phyloP scores from a whole-genome alignment of 345 rosid species.

The Passiflora organensis region DNA sequence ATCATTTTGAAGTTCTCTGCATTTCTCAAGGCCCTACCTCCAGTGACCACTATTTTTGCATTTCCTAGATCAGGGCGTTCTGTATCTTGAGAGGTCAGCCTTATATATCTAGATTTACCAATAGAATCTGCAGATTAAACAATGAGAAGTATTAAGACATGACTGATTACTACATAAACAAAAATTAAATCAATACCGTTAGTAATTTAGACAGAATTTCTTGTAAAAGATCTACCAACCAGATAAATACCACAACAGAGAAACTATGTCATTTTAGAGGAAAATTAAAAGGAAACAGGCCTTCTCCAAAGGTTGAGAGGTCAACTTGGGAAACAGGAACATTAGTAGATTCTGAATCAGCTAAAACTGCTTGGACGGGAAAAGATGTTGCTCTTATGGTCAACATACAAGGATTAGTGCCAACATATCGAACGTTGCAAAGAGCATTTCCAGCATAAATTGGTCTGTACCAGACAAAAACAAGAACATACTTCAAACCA shows the following conservation, averaged over 20 bases:
- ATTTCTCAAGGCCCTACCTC: slow-evolving; percentile 87
- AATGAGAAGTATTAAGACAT: neutral
- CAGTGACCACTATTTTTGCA: slow-evolving; percentile 82
- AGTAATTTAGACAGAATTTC: neutral
- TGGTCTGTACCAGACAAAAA: slow-evolving; percentile 58
- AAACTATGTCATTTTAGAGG: neutral
- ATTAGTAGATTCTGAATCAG: slow-evolving; percentile 40
- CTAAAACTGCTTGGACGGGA: slow-evolving; percentile 32
- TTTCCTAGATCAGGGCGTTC: slow-evolving; percentile 97
- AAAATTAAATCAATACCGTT: neutral
- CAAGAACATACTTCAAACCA: slow-evolving; percentile 8
- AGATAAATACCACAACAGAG: slow-evolving; percentile 2
- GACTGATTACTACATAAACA: neutral
- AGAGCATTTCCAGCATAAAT: slow-evolving; percentile 99
- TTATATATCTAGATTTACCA: slow-evolving; percentile 64
- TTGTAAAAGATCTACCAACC: neutral
- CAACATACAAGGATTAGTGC: slow-evolving; percentile 73
- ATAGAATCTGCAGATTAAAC: slow-evolving; percentile 42
- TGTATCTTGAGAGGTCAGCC: slow-evolving; percentile 62
- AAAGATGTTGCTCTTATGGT: slow-evolving; percentile 80
- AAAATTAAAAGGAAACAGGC: slow-evolving; percentile 31
- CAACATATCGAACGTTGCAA: slow-evolving; percentile 71
- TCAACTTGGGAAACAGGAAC: slow-evolving; percentile 89
- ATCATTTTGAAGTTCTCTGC: slow-evolving; percentile 90
- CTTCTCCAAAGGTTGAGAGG: slow-evolving; percentile 73